Percentiles rank a stretch among this genome's conserved stretches.
Evolutionary conservation across 2,329 filamentous ascomycete genomes (phyloP).

Genomic region (Stemphylium vesicarium): DNA sequence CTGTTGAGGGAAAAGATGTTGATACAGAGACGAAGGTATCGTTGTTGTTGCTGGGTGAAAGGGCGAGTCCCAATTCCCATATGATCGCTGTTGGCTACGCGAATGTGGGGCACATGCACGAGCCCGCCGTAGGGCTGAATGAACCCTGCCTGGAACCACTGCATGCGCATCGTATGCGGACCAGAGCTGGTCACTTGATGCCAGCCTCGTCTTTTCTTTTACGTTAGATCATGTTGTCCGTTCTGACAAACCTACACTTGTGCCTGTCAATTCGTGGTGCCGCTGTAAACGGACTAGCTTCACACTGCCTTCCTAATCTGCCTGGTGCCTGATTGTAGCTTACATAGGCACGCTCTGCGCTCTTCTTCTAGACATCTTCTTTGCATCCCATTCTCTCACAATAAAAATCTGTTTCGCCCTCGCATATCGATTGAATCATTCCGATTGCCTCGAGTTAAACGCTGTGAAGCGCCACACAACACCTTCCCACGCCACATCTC

Average conservation of each 20-base stretch:
- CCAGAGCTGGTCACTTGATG: neutral
- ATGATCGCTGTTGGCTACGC: conserved; percentile 24
- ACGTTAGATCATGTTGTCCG: neutral
- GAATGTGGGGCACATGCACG: conserved; percentile 28
- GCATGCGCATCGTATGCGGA: conserved; percentile 15
- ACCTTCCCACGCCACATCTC: neutral
- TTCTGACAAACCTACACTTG: neutral
- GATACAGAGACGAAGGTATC: neutral
- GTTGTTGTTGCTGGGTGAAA: conserved; percentile 10
- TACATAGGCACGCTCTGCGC: neutral
- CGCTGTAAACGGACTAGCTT: conserved; percentile 3
- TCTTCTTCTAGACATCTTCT: neutral
- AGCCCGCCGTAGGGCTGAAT: conserved; percentile 30
- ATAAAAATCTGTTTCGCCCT: no score
- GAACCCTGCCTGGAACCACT: conserved; percentile 10
- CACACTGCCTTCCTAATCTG: conserved; percentile 3
- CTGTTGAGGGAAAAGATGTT: conserved; percentile 15
- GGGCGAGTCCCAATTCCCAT: conserved; percentile 13
- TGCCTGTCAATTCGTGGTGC: neutral
- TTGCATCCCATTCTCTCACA: no score
- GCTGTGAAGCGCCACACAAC: neutral
- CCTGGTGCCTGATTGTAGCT: conserved; percentile 22
- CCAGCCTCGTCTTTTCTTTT: neutral
- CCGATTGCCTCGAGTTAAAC: no score
- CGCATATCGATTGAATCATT: no score